Evolutionary conservation across 257 asterid species (phyloP), one percentile per base, ranked within the genome.

Genomic region (Phtheirospermum japonicum): DNA sequence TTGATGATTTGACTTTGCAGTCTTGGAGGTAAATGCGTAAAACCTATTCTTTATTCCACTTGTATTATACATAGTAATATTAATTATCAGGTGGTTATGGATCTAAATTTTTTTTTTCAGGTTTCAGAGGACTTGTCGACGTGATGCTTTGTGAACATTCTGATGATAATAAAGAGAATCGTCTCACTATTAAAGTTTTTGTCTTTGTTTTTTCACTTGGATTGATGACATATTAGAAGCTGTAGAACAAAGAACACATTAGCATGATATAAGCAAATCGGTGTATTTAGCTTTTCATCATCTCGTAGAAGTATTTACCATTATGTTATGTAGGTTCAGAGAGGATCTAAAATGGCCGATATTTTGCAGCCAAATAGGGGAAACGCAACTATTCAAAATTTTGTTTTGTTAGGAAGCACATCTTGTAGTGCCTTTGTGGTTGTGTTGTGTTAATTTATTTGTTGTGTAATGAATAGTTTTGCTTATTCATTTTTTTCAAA

Each of bases 1-100:
- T 72, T 86, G 81, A 83, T 79, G 82, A 83, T 78, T n/a, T 26
- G 68, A 67, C 71, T 56, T 17, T 37, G 33, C 59, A 39, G 19
- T 39, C 67, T 59, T 42, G 14, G 39, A 80, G 82, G 90, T 76
- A 83, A 77, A 55, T 43, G 45, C 32, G 42, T 10, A 7, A 34
- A 30, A 61, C 74, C 30, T 68, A 6, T 43, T 42, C 62, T 39
- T n/a, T 62, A 2, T 18, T 28, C 46, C 56, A 9, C 11, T 8
- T 57, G 8, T 31, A 14, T 20, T 61, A 17, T 46, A 33, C 23
- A 56, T 42, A 17, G 7, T 13, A 17, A 14, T 13, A 17, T 6
- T 13, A 17, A 14, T 8, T 1, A 13, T 30, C 67, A n/a, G 57
- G 19, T 71, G 16, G 9, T 57, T 54, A 64, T 59, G 58, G 52